Evolutionary conservation across 192 early-diverging fungal species (phyloP), one percentile per base, ranked within the genome.

Genomic region (Gigaspora rosea): DNA sequence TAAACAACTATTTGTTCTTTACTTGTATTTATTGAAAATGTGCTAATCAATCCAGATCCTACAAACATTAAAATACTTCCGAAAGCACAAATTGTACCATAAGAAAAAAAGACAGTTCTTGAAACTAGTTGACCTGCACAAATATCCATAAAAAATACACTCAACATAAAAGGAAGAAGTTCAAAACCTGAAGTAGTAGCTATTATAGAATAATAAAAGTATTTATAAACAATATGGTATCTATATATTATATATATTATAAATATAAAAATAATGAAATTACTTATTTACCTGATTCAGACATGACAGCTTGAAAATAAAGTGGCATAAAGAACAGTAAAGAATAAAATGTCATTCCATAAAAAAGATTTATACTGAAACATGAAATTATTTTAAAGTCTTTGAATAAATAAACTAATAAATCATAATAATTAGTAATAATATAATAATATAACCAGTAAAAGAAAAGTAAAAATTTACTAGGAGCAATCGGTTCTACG

Each of bases 291-390:
- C 66, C 66, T 22, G 89, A 79, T 33, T 86, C 79, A 72, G 88
- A 88, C 65, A 83, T 79, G 9, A 93, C 92, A 56, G 94, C 80
- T 68, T 93, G 89, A 79, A 93, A 95, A 79, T 87, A 95, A 32
- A 91, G 16, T 1, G 90, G 86, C 41, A 92, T 78, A 84, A 92
- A 97, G 80, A 87, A 95, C n/a, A 90, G 82, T 49, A 82, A 77
- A 36, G 80, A 79, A 63, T 85, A 85, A 80, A 87, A 84, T 22
- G 79, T 68, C 78, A 86, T 82, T 18, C 82, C 85, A 18, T 84
- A 69, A 18, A 80, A 82, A 20, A 86, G 82, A 22, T 78, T 74
- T 18, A 82, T 72, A 11, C 71, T 18, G 78, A 85, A 85, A 51
- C 85, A 79, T 22, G 84, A 84, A 15, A 76, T 32, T 15, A 76